Evolutionary conservation across 257 asterid species (phyloP), one percentile per base, ranked within the genome.

Genomic region (Ballota nigra): DNA sequence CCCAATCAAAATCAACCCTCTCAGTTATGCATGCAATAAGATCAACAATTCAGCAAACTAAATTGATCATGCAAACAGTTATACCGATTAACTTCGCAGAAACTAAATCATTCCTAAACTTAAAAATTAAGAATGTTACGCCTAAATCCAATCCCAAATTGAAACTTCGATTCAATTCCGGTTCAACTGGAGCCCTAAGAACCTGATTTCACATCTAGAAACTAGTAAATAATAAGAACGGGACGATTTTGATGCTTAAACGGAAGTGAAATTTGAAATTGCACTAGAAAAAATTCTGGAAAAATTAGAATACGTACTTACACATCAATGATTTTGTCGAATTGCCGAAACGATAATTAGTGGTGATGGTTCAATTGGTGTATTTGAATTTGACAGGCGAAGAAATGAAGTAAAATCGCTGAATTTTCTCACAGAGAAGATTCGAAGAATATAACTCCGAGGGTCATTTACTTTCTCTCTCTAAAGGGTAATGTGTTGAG

Each of bases 21-120:
- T 71, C 77, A 76, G 60, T 66, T n/a, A 94, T 84, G 94, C 92
- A 84, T 79, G 90, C 79, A 83, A 78, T 62, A 62, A 29, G 76
- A 49, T 73, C 69, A 75, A 64, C 57, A 53, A 53, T 53, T 51
- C 55, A 47, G 55, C 55, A 68, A 40, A 26, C 45, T 43, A 43
- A 77, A 81, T 38, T 58, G 75, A 74, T 76, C 79, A 60, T 68
- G 73, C 78, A 78, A 69, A 63, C 20, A 55, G 0, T 47, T 40
- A 22, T 64, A 12, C 41, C 76, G 19, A 45, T 52, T 3, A 24
- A 55, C 66, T 66, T 65, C 31, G 28, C 51, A 36, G n/a, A 59
- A 15, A 52, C 63, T 19, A 40, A 66, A 31, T 26, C 45, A 8
- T 18, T 34, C 3, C 2, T 56, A 16, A 19, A 60, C 23, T 2